Conservation (phyloP, 2,329 filamentous ascomycete genomes). For the Hansfordia pulvinata region DNA sequence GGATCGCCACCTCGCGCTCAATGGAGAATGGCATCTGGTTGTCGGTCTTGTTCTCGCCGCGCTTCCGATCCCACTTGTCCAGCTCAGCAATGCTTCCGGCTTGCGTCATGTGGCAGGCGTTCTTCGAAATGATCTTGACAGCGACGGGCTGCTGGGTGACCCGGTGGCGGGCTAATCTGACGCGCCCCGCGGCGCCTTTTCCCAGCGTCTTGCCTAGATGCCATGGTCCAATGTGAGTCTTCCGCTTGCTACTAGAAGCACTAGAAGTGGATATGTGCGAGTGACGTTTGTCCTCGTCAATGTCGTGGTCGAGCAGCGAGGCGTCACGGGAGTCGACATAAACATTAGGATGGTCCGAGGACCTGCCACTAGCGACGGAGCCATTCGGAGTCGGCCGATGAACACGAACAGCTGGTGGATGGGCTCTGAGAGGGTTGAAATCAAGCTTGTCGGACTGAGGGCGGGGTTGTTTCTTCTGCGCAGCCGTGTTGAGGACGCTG, state of each 20-base stretch:
- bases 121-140: constrained; percentile 89
- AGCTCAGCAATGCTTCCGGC: constrained; percentile 77
- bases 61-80: constrained; percentile 55
- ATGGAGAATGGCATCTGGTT: constrained; percentile 74
- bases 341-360: constrained; percentile 2
- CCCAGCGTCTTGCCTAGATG: constrained; percentile 80
- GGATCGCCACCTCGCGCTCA: constrained; percentile 89
- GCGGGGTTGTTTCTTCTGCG: too few relatives aligned
- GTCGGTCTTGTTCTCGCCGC: constrained; percentile 42
- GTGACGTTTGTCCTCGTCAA: constrained; percentile 11
- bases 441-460: too few relatives aligned
- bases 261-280: constrained; percentile 14
- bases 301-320: constrained; percentile 2
- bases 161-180: constrained; percentile 71
- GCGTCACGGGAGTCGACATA: constrained; percentile 1
- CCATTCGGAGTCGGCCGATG: too few relatives aligned
- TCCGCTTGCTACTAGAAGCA: constrained; percentile 27
- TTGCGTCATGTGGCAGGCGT: constrained; percentile 64
- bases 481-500: too few relatives aligned
- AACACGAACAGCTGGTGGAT: too few relatives aligned
- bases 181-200: constrained; percentile 77
- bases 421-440: too few relatives aligned
- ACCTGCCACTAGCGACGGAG: too few relatives aligned
- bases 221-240: constrained; percentile 86
- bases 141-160: constrained; percentile 71